These are phyloP conservation scores for Penicillium hesseltinei DNA, from an alignment of 2,329 filamentous ascomycete genomes.

Conservation along the genomic window DNA sequence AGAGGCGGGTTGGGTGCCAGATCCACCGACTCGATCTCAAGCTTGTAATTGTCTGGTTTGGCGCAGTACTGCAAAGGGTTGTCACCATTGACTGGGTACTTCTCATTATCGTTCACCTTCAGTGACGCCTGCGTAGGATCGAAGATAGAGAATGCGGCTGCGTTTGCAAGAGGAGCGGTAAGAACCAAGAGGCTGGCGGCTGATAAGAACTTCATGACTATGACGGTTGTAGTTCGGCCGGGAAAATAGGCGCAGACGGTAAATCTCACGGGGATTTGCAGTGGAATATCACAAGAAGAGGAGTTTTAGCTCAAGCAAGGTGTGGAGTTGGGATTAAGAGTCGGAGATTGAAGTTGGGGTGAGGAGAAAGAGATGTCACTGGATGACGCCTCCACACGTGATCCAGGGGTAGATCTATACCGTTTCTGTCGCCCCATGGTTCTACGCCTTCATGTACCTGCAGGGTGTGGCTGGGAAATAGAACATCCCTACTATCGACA, in stretches of 20 bases:
- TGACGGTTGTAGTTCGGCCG: neutral
- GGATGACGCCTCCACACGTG: constrained; percentile 24
- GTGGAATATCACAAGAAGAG: neutral
- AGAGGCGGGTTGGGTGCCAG: constrained; percentile 80
- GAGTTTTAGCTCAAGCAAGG: neutral
- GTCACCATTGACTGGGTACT: constrained; percentile 72
- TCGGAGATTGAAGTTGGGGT: constrained; percentile 4
- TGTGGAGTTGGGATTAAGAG: neutral
- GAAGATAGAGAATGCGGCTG: constrained; percentile 48
- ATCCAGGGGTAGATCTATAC: constrained; percentile 7
- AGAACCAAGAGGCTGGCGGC: constrained; percentile 43
- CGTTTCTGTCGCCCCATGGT: neutral
- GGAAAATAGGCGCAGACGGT: neutral
- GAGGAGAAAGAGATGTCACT: constrained; percentile 18
- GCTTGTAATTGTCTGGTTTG: constrained; percentile 66
- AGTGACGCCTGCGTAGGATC: constrained; percentile 51
- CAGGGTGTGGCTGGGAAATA: neutral
- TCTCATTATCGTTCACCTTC: constrained; percentile 44
- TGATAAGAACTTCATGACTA: constrained; percentile 44
- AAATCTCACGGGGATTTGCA: neutral
- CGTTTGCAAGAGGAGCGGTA: constrained; percentile 46
- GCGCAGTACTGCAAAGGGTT: constrained; percentile 81
- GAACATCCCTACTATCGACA: too few species aligned
- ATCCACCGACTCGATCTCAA: constrained; percentile 76
- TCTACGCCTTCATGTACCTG: constrained; percentile 8